These are phyloP conservation scores for Blastobotrys americana DNA, from an alignment of 805 yeast species.

Conservation along the genomic window DNA sequence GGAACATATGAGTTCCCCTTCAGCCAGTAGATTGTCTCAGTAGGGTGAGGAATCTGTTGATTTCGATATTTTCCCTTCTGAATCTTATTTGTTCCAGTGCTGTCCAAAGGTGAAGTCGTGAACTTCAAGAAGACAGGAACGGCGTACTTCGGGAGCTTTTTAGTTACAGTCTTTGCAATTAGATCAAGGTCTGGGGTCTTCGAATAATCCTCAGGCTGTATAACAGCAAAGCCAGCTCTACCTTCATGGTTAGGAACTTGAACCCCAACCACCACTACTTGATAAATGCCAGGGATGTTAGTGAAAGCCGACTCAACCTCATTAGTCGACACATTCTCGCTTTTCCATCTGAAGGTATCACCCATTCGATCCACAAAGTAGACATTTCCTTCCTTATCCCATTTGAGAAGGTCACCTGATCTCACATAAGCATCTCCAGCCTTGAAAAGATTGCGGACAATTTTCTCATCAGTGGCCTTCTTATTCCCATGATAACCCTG, in stretches of 20 bases:
- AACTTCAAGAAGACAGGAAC: conserved; percentile 76
- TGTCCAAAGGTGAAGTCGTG: conserved; percentile 45
- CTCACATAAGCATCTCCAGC: conserved; percentile 91
- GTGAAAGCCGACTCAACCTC: conserved; percentile 69
- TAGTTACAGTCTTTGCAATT: conserved; percentile 32
- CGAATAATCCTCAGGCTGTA: conserved; percentile 41
- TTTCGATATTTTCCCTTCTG: conserved; percentile 50
- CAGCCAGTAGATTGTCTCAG: conserved; percentile 65
- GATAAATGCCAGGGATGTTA: conserved; percentile 36
- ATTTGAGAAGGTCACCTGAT: conserved; percentile 72
- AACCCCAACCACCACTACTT: conserved; percentile 81
- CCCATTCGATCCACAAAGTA: conserved; percentile 90
- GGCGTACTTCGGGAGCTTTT: conserved; percentile 72
- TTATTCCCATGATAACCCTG: conserved; percentile 85
- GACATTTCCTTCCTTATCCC: conserved; percentile 60
- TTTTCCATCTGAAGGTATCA: conserved; percentile 94
- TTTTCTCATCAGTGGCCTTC: conserved; percentile 70
- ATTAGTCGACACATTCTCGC: conserved; percentile 88
- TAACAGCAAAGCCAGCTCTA: conserved; percentile 83
- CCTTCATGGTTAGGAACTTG: conserved; percentile 86
- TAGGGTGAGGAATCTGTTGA: conserved; percentile 30
- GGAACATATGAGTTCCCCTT: conserved; percentile 47
- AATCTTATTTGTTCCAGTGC: conserved; percentile 81
- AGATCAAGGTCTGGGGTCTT: conserved; percentile 34
- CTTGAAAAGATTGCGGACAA: conserved; percentile 62